These are phyloP conservation scores for Decorospora gaudefroyi DNA, from an alignment of 2,329 filamentous ascomycete genomes.

Conservation along the genomic window DNA sequence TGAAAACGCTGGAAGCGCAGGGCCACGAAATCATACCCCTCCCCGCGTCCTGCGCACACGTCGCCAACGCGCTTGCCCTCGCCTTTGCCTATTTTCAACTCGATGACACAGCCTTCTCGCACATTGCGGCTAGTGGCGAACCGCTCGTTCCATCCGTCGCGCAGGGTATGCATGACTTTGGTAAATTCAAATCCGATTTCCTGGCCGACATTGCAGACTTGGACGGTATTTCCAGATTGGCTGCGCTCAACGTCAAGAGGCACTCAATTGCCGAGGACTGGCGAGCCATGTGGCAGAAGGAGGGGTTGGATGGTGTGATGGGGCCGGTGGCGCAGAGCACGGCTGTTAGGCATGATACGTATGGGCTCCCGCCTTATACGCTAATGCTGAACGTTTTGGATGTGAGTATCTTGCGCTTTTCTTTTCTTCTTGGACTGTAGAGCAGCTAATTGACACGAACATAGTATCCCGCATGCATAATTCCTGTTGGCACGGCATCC, in stretches of 20 bases:
- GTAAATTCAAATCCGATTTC: neutral
- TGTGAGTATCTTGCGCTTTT: no score
- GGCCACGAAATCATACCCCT: slow-evolving; percentile 6
- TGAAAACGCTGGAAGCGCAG: neutral
- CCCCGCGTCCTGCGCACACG: neutral
- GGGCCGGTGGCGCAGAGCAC: slow-evolving; percentile 8
- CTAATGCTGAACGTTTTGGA: slow-evolving; percentile 9
- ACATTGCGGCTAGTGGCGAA: slow-evolving; percentile 5
- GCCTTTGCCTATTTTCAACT: slow-evolving; percentile 7
- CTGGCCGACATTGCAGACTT: slow-evolving; percentile 1
- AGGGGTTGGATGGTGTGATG: slow-evolving; percentile 7
- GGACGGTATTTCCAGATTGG: neutral
- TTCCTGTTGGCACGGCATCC: slow-evolving; percentile 8
- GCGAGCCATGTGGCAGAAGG: slow-evolving; percentile 5
- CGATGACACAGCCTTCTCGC: neutral
- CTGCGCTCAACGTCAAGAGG: slow-evolving; percentile 8
- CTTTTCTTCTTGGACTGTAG: no score
- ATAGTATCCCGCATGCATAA: slow-evolving; percentile 9
- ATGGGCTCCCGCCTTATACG: slow-evolving; percentile 11
- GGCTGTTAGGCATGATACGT: slow-evolving; percentile 9
- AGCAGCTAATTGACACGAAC: neutral
- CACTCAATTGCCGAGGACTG: slow-evolving; percentile 4
- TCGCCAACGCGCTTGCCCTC: slow-evolving; percentile 1
- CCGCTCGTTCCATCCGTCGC: slow-evolving; percentile 1
- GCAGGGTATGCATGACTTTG: slow-evolving; percentile 1